A percentile compares a stretch with the other conserved stretches of the same genome.
Evolutionary conservation across 2,329 filamentous ascomycete genomes (phyloP).

Genomic region (Hymenoscyphus occultus): DNA sequence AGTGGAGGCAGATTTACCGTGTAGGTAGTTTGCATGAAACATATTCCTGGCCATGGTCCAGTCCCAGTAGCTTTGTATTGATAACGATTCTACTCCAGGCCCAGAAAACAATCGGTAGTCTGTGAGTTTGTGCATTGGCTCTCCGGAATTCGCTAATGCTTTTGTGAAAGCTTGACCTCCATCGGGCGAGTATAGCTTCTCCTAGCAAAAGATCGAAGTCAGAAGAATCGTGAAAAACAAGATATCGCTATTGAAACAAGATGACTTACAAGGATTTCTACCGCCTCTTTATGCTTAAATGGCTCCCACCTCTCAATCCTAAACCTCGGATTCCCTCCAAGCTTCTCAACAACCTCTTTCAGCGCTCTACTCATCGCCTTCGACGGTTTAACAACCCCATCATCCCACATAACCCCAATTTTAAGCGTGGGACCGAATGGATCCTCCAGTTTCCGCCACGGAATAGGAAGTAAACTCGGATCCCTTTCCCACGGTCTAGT

Average conservation of each 20-base stretch:
- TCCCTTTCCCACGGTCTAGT: conserved; percentile 37
- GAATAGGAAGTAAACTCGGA: conserved; percentile 37
- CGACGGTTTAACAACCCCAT: conserved; percentile 36
- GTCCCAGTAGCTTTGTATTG: conserved; percentile 17
- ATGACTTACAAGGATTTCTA: conserved; percentile 37
- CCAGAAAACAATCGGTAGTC: conserved; percentile 11
- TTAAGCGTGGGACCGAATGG: conserved; percentile 23
- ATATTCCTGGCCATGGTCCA: conserved; percentile 20
- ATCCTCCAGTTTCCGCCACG: conserved; percentile 33
- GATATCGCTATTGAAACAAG: no score
- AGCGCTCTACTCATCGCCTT: conserved; percentile 37
- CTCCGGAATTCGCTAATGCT: conserved; percentile 17
- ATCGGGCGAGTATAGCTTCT: conserved; percentile 10
- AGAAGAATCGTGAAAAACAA: no score
- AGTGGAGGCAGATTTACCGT: neutral
- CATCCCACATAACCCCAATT: conserved; percentile 37
- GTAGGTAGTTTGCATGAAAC: conserved; percentile 17
- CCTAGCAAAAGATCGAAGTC: neutral
- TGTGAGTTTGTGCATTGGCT: conserved; percentile 20
- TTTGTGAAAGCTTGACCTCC: conserved; percentile 11
- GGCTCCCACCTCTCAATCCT: conserved; percentile 50
- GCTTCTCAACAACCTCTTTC: conserved; percentile 28
- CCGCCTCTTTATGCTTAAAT: conserved; percentile 12
- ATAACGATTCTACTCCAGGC: conserved; percentile 9
- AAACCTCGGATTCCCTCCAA: conserved; percentile 35